Base-by-base conservation (phyloP, 768 basidiomycete genomes). In the Boletus rubescentipes region DNA sequence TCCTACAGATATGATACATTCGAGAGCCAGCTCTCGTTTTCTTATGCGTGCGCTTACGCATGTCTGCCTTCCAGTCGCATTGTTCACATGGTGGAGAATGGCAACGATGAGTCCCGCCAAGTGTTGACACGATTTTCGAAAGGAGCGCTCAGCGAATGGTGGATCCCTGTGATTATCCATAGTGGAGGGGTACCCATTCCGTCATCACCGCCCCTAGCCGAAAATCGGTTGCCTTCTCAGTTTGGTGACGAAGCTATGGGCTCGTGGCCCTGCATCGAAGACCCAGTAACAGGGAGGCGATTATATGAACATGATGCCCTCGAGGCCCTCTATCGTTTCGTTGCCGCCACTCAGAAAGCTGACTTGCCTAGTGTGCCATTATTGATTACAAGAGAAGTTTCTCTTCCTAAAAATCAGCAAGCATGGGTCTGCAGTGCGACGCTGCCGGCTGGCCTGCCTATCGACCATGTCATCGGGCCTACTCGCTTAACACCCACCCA, bases 11-110 rank as follows among this genome's bases (percentile, higher is more conserved):
- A 55, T 39, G 55, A 55, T 54, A 34, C 38, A 1, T 83, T 82
- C 51, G 81, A 86, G 58, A 83, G 85, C 56, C 82, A 83, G 48
- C 63, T 86, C 7, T 84, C 84, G 5, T 79, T 83, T 64, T 80
- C 80, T 14, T 81, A 79, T 61, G 71, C 77, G 40, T 80, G 80
- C 30, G 76, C 79, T 30, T 73, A 75, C 31, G 73, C 80, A 37
- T 64, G 74, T 42, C 78, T 77, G 9, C 69, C 74, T 38, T 73
- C 77, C 51, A 77, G 82, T 54, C 79, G 82, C 62, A 61, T 87
- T 38, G 68, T 90, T 7, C 79, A 87, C 62, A 79, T 91, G 79
- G 75, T 79, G 20, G 83, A 89, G 64, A 74, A 77, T 56, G 78
- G 75, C 4, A 84, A 83, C 56, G 79, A 81, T 53, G 59, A 66